Evolutionary conservation across 306 rosid species (phyloP).

Genomic region (Pterocarpus santalinus): DNA sequence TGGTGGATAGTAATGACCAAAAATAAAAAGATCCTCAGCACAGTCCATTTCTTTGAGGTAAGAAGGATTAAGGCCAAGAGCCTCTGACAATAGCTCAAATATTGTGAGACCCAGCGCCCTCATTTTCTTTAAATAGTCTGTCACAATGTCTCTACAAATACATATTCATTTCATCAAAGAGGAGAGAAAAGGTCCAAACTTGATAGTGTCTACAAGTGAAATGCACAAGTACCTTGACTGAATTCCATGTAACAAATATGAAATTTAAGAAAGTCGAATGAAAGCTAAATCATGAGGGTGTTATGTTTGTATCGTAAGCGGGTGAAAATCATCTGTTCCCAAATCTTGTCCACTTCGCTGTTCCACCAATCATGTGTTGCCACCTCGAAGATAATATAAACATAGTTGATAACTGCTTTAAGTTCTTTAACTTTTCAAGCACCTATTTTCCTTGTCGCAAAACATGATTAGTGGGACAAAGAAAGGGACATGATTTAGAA

Average conservation of each 20-base stretch:
- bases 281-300: too few species aligned
- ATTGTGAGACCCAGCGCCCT: slow-evolving; percentile 24
- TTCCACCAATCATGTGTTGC: too few species aligned
- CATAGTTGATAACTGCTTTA: slow-evolving; percentile 37
- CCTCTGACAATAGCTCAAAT: slow-evolving; percentile 49
- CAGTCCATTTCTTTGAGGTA: slow-evolving; percentile 42
- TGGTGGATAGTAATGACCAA: slow-evolving; percentile 46
- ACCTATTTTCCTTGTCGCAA: too few species aligned
- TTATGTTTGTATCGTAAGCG: too few species aligned
- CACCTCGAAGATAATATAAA: too few species aligned
- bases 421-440: too few species aligned
- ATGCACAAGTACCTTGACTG: neutral
- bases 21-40: neutral
- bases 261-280: neutral
- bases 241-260: neutral
- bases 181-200: neutral
- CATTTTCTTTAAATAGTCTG: slow-evolving; percentile 48
- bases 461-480: neutral
- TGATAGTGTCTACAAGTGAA: slow-evolving; percentile 3
- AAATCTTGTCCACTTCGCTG: too few species aligned
- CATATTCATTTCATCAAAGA: slow-evolving; percentile 13
- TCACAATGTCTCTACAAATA: slow-evolving; percentile 43
- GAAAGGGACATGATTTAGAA: neutral
- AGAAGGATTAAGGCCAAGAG: slow-evolving; percentile 42
- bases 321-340: too few species aligned